Conservation (phyloP, 805 yeast genomes). For the Naumovozyma baii region DNA sequence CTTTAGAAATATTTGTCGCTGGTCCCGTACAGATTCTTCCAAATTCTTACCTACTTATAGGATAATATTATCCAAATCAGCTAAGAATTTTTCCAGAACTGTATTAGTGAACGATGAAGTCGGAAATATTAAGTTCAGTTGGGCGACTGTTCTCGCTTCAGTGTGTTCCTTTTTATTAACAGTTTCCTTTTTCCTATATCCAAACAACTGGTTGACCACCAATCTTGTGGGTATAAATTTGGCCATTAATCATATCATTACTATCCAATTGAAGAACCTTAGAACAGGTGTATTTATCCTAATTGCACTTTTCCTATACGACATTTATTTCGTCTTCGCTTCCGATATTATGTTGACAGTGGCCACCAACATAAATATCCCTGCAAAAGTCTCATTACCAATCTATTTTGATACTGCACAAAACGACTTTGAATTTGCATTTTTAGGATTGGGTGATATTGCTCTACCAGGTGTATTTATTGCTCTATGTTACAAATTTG, state of each 20-base stretch:
- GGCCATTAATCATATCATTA: constrained; percentile 36
- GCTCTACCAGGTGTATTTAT: constrained; percentile 49
- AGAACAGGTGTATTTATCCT: constrained; percentile 39
- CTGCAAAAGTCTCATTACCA: constrained; percentile 29
- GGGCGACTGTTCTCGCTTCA: background rate
- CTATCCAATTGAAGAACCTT: constrained; percentile 35
- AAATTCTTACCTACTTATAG: constrained; percentile 32
- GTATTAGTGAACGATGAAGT: constrained; percentile 35
- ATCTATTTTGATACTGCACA: constrained; percentile 9
- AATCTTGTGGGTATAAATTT: constrained; percentile 37
- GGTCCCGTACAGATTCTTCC: constrained; percentile 19
- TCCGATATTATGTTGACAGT: constrained; percentile 54
- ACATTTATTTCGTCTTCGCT: constrained; percentile 57
- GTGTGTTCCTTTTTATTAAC: background rate
- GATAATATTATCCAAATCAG: constrained; percentile 10
- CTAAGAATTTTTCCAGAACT: background rate
- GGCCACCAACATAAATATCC: constrained; percentile 46
- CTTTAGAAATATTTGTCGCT: background rate
- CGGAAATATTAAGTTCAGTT: constrained; percentile 16
- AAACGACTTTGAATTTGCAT: constrained; percentile 21
- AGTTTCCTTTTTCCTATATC: constrained; percentile 4
- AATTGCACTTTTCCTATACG: constrained; percentile 46
- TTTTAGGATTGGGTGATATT: constrained; percentile 58
- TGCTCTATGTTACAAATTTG: constrained; percentile 46
- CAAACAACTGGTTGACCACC: constrained; percentile 38